Conservation (phyloP, 768 basidiomycete genomes). For the Boletellus ananas region DNA sequence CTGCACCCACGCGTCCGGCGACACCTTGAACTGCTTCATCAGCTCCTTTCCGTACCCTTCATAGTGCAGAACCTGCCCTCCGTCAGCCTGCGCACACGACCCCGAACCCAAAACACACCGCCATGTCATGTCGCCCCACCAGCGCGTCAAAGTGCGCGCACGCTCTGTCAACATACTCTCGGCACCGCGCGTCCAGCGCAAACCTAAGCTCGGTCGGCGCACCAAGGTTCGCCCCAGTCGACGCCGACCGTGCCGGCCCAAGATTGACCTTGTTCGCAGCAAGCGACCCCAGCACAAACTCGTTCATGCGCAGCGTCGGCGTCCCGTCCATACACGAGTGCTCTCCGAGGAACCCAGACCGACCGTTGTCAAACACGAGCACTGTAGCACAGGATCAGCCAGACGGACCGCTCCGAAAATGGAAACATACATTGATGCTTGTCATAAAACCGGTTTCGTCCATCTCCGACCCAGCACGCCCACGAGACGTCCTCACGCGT, state of each 20-base stretch:
- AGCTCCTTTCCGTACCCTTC: conserved; percentile 84
- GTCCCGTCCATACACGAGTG: conserved; percentile 94
- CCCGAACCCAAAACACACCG: conserved; percentile 39
- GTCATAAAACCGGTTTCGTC: conserved; percentile 90
- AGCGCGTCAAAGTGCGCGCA: conserved; percentile 70
- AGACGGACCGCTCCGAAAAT: not conserved
- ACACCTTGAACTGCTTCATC: conserved; percentile 78
- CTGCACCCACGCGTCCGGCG: conserved; percentile 95
- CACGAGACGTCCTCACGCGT: conserved; percentile 81
- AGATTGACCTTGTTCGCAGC: conserved; percentile 73
- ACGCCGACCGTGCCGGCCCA: conserved; percentile 44
- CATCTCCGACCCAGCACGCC: conserved; percentile 86
- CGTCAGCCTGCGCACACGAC: conserved; percentile 7
- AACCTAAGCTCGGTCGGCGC: conserved; percentile 69
- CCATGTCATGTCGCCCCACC: conserved; percentile 74
- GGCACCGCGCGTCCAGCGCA: conserved; percentile 53
- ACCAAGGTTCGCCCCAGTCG: conserved; percentile 42
- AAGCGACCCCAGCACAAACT: conserved; percentile 81
- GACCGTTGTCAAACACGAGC: conserved; percentile 92
- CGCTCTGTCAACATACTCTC: conserved; percentile 51
- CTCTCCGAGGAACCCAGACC: conserved; percentile 88
- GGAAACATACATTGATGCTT: conserved; percentile 80
- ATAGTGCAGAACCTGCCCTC: conserved; percentile 69
- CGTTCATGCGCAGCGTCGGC: conserved; percentile 91
- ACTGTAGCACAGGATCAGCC: conserved; percentile 42